Evolutionary conservation across 2,329 filamentous ascomycete species (phyloP).

Genomic region (Pseudogymnoascus sp.): DNA sequence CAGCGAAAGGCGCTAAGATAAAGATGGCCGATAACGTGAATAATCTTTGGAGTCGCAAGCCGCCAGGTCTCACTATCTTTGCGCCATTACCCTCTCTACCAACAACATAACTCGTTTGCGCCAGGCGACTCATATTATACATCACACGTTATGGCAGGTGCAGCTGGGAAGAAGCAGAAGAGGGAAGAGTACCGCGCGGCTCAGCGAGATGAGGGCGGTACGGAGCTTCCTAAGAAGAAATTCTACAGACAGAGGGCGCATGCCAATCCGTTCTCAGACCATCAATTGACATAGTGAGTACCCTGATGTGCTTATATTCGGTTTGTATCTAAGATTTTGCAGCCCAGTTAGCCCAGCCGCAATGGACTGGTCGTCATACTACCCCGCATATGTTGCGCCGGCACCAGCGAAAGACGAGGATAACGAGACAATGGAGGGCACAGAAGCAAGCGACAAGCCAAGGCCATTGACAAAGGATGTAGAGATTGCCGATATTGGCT

Average conservation of each 20-base stretch:
- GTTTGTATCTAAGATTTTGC: conserved; percentile 13
- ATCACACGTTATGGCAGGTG: conserved; percentile 31
- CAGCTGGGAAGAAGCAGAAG: conserved; percentile 52
- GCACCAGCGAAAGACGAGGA: conserved; percentile 29
- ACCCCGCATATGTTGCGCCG: conserved; percentile 58
- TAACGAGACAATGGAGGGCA: conserved; percentile 18
- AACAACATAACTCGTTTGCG: background rate
- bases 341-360: conserved; percentile 70
- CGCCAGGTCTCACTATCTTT: conserved; percentile 1
- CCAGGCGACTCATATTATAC: background rate
- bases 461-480: conserved; percentile 56
- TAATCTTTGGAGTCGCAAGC: conserved; percentile 4
- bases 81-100: background rate
- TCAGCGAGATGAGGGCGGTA: conserved; percentile 38
- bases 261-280: conserved; percentile 96
- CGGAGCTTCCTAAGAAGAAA: conserved; percentile 73
- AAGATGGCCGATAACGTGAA: conserved; percentile 7
- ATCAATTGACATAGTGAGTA: conserved; percentile 75
- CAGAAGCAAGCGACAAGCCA: conserved; percentile 15
- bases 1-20: conserved; percentile 7
- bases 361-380: conserved; percentile 89
- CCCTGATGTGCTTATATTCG: background rate
- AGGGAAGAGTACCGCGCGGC: conserved; percentile 56
- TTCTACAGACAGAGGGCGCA: conserved; percentile 95
- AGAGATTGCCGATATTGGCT: conserved; percentile 93